Conservation (phyloP, 2,329 filamentous ascomycete species). For the Pseudocercospora cruenta region DNA sequence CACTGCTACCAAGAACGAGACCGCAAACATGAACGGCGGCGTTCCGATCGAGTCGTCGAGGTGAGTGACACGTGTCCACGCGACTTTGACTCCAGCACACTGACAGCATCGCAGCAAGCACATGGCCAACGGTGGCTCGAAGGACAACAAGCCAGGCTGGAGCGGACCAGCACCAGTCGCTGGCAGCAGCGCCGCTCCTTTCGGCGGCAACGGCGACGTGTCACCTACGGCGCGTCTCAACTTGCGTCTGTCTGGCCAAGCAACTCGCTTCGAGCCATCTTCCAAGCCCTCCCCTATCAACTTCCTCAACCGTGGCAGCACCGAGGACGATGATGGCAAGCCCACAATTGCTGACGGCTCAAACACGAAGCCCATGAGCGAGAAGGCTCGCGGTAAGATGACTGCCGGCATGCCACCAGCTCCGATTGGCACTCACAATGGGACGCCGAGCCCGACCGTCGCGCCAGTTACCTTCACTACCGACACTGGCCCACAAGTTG, state of each 20-base stretch:
- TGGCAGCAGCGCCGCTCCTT: neutral
- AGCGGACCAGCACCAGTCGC: neutral
- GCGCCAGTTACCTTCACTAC: slow-evolving; percentile 29
- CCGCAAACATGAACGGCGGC: neutral
- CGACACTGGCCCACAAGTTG: slow-evolving; percentile 22
- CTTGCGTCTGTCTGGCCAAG: slow-evolving; percentile 6
- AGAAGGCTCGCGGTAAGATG: slow-evolving; percentile 5
- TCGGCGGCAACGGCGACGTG: neutral
- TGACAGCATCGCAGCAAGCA: slow-evolving; percentile 8
- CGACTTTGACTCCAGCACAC: neutral
- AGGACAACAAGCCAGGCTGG: slow-evolving; percentile 2
- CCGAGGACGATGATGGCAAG: slow-evolving; percentile 13
- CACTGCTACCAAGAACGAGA: neutral
- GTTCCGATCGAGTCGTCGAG: neutral
- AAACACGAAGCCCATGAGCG: slow-evolving; percentile 3
- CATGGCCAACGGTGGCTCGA: neutral
- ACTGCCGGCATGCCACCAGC: neutral
- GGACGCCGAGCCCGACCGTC: neutral
- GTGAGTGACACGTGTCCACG: neutral
- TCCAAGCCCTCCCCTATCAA: slow-evolving; percentile 11
- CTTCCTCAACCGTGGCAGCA: slow-evolving; percentile 26
- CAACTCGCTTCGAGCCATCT: slow-evolving; percentile 2
- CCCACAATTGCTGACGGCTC: slow-evolving; percentile 18
- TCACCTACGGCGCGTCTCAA: neutral
- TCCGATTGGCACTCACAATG: slow-evolving; percentile 27